Conservation (phyloP, 192 early-diverging fungal species). For the Paraglomus brasilianum region DNA sequence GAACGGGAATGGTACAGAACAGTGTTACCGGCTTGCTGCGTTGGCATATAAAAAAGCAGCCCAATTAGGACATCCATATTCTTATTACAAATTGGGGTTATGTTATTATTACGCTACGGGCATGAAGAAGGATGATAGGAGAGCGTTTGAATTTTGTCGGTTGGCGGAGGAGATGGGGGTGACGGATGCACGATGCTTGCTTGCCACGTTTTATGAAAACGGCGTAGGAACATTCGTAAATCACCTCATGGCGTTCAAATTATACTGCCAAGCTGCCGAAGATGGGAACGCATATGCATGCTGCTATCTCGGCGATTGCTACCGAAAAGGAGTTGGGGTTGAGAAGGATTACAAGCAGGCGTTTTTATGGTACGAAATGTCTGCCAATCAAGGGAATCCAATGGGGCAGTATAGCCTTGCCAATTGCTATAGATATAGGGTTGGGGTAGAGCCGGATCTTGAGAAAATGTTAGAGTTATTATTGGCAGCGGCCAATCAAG, state of each 20-base stretch:
- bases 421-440: conserved; percentile 64
- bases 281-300: conserved; percentile 55
- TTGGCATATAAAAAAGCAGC: conserved; percentile 63
- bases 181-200: no score
- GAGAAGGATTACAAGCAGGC: conserved; percentile 64
- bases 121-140: conserved; percentile 57
- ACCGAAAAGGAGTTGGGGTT: conserved; percentile 71
- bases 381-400: conserved; percentile 54
- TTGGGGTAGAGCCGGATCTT: no score
- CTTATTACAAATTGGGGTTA: conserved; percentile 70
- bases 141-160: conserved; percentile 64
- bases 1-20: conserved; percentile 58
- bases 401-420: conserved; percentile 58
- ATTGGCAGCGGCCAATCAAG: no score
- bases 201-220: conserved; percentile 62
- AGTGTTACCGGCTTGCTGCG: conserved; percentile 52
- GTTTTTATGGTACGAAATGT: conserved; percentile 59
- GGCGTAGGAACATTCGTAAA: conserved; percentile 59
- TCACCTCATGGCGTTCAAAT: conserved; percentile 59
- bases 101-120: conserved; percentile 80
- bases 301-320: conserved; percentile 66
- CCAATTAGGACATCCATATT: conserved; percentile 54
- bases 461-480: no score
- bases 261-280: conserved; percentile 55
- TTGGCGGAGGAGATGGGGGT: no score